A percentile compares a stretch with the other conserved stretches of the same genome.
Evolutionary conservation across 2,329 filamentous ascomycete genomes (phyloP).

Genomic region (Stagonosporopsis chrysanthemi): DNA sequence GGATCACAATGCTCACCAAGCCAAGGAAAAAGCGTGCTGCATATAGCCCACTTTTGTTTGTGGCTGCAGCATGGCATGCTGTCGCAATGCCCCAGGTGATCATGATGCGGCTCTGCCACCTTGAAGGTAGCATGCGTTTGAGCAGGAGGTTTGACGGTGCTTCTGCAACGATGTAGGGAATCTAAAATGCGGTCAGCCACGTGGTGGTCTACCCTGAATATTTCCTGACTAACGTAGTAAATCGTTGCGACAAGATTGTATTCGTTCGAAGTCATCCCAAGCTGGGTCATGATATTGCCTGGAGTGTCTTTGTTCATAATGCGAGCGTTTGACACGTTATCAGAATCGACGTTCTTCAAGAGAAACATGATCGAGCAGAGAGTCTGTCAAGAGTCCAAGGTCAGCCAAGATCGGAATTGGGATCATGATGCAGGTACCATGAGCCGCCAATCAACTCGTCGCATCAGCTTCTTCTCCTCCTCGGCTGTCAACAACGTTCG

Average conservation of each 20-base stretch:
- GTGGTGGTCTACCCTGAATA: too few species aligned
- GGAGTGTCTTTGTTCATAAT: constrained; percentile 30
- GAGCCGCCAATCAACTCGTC: constrained; percentile 28
- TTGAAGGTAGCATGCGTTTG: constrained; percentile 46
- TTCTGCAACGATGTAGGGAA: constrained; percentile 35
- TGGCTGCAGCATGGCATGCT: constrained; percentile 49
- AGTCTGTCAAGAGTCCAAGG: not conserved
- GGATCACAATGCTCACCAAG: constrained; percentile 11
- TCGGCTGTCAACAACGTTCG: constrained; percentile 35
- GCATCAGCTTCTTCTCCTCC: constrained; percentile 55
- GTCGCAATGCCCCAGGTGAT: constrained; percentile 34
- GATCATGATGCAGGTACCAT: constrained; percentile 4
- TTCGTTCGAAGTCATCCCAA: constrained; percentile 31
- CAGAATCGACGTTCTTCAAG: constrained; percentile 33
- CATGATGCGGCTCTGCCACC: constrained; percentile 46
- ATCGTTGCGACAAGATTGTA: constrained; percentile 42
- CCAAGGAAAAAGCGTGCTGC: constrained; percentile 51
- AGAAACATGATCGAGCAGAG: constrained; percentile 32
- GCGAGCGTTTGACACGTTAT: constrained; percentile 31
- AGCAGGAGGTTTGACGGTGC: constrained; percentile 48
- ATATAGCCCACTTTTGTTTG: constrained; percentile 56
- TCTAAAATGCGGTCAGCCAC: constrained; percentile 6
- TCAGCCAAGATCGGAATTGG: not conserved
- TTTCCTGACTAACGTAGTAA: constrained; percentile 40
- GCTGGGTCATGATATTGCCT: constrained; percentile 29